Evolutionary conservation across 306 rosid genomes (phyloP), one percentile per base, ranked within the genome.

Genomic region (Vicia sativa): DNA sequence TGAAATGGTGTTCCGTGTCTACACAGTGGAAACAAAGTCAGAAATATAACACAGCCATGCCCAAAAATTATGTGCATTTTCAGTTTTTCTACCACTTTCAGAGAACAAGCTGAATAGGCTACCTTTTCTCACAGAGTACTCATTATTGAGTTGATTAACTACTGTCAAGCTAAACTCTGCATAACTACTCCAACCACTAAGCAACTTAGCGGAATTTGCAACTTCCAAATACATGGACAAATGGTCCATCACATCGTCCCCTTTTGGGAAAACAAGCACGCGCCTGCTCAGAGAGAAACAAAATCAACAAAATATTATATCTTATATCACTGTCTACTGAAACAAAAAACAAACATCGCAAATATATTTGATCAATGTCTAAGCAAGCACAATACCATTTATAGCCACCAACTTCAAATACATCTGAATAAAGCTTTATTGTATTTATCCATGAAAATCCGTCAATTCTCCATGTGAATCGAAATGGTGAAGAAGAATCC

Each of bases 381-480:
- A 48, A 48, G 26, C 25, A 48, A 25, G 26, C 25, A 48, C 26
- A 7, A 9, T 48, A 49, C 56, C 56, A 49, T 18, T 49, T 49
- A 1, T 8, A 49, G 18, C 56, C 56, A 2, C 28, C 56, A 49
- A 49, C 12, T 49, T 9, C 13, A 18, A 49, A 16, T 9, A 3
- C 25, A 49, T 16, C 26, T 16, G 55, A 49, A 18, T 16, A 48
- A 6, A 48, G 6, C 28, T 49, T 49, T 3, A 16, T 8, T 8
- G 5, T 9, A 9, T 49, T 49, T 4, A 16, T 16, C 12, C 4
- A 7, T 1, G 56, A 49, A 49, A 49, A 49, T 16, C 2, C 4
- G 56, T 49, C 26, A 49, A 49, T 8, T 49, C 5, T 89, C 98
- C 96, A 92, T 0, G 91, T 89, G 80, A 85, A 92, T 66, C 83